Conservation (phyloP, 495 filamentous ascomycete species). For the Daldinia grandis region DNA sequence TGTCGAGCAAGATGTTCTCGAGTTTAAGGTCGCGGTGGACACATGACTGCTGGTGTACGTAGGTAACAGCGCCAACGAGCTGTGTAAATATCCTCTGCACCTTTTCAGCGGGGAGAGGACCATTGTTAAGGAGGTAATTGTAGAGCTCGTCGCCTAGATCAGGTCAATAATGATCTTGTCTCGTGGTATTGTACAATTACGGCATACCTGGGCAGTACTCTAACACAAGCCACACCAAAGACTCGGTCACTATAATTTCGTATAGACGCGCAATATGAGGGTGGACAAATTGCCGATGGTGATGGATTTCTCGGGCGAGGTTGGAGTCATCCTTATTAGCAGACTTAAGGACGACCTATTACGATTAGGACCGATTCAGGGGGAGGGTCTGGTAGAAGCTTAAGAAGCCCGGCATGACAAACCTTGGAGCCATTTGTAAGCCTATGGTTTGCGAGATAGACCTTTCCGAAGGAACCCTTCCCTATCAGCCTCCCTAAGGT, state of each 20-base stretch:
- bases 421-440: slow-evolving; percentile 99
- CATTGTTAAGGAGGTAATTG: slow-evolving; percentile 89
- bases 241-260: slow-evolving; percentile 97
- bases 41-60: slow-evolving; percentile 94
- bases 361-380: slow-evolving; percentile 25
- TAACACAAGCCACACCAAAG: slow-evolving; percentile 91
- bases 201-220: slow-evolving; percentile 93
- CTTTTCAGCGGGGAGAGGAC: slow-evolving; percentile 83
- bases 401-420: slow-evolving; percentile 39
- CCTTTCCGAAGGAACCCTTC: slow-evolving; percentile 97
- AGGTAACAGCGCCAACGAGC: slow-evolving; percentile 92
- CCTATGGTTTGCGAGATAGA: slow-evolving; percentile 95
- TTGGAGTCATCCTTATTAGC: slow-evolving; percentile 96
- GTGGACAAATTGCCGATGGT: slow-evolving; percentile 96
- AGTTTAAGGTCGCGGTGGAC: slow-evolving; percentile 97
- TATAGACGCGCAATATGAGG: slow-evolving; percentile 97
- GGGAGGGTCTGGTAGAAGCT: slow-evolving; percentile 12
- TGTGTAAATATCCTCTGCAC: slow-evolving; percentile 96
- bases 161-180: slow-evolving; percentile 34
- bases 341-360: slow-evolving; percentile 94
- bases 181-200: background rate
- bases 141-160: slow-evolving; percentile 90
- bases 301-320: slow-evolving; percentile 95
- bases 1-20: slow-evolving; percentile 97
- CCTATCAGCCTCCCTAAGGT: slow-evolving; percentile 89